Conservation (phyloP, 2,329 filamentous ascomycete genomes). For the Raffaelea albimanens region DNA sequence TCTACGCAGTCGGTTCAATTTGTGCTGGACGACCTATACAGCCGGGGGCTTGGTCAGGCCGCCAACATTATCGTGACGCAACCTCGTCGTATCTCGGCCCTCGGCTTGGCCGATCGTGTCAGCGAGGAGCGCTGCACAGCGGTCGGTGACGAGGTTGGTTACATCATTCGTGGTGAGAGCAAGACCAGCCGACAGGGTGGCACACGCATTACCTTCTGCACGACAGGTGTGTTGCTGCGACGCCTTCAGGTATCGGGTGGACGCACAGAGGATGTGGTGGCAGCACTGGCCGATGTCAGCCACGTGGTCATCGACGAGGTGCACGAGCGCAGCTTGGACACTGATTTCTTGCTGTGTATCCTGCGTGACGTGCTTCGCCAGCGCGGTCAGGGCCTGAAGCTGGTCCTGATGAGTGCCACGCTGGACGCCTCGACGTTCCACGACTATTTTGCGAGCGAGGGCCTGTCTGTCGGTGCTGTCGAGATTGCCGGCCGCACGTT, state of each 20-base stretch:
- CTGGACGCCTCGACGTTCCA: slow-evolving; percentile 81
- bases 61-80: slow-evolving; percentile 95
- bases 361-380: slow-evolving; percentile 70
- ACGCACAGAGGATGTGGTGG: slow-evolving; percentile 66
- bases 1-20: slow-evolving; percentile 97
- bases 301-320: slow-evolving; percentile 87
- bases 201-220: slow-evolving; percentile 92
- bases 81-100: slow-evolving; percentile 84
- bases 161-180: slow-evolving; percentile 83
- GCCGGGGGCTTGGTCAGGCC: slow-evolving; percentile 60
- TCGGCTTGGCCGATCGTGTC: slow-evolving; percentile 89
- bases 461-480: slow-evolving; percentile 63
- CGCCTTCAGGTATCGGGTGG: slow-evolving; percentile 86
- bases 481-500: slow-evolving; percentile 85
- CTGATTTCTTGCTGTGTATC: slow-evolving; percentile 84
- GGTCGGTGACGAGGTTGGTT: slow-evolving; percentile 84
- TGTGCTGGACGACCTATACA: slow-evolving; percentile 82
- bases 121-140: slow-evolving; percentile 67
- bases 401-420: slow-evolving; percentile 94
- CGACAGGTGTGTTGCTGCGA: slow-evolving; percentile 83
- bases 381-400: slow-evolving; percentile 64
- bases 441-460: slow-evolving; percentile 67
- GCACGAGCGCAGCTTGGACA: slow-evolving; percentile 59
- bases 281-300: slow-evolving; percentile 79
- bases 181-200: slow-evolving; percentile 48